These are phyloP conservation scores for Kuraishia hungarica DNA, from an alignment of 805 yeast species.

Conservation along the genomic window DNA sequence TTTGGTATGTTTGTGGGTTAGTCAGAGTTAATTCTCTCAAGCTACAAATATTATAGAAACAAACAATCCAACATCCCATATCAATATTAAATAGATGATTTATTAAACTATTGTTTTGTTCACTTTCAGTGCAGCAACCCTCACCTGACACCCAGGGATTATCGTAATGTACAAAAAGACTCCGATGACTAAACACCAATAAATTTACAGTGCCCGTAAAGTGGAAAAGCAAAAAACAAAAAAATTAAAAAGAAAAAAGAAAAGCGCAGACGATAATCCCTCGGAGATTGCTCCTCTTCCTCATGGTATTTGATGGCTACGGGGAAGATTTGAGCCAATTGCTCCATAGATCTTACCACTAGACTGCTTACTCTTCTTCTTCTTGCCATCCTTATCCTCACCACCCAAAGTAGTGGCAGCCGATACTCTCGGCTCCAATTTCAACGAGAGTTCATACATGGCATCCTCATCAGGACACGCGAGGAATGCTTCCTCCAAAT, in stretches of 20 bases:
- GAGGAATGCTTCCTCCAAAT: slow-evolving; percentile 41
- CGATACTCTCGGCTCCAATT: slow-evolving; percentile 64
- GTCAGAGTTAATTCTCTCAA: too few species aligned
- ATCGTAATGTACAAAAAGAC: neutral
- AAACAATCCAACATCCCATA: too few species aligned
- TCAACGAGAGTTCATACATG: slow-evolving; percentile 67
- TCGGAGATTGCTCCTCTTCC: too few species aligned
- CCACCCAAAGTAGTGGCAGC: slow-evolving; percentile 8
- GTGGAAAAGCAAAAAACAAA: neutral
- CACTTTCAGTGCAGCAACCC: neutral
- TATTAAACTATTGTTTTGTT: too few species aligned
- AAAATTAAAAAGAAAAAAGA: too few species aligned
- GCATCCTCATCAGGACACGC: slow-evolving; percentile 69
- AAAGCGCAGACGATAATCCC: too few species aligned
- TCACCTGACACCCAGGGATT: neutral
- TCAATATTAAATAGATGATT: too few species aligned
- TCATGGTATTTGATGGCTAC: neutral
- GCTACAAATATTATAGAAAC: too few species aligned
- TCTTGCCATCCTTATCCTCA: neutral
- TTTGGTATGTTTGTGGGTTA: too few species aligned
- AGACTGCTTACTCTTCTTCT: slow-evolving; percentile 3
- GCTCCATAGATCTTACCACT: neutral
- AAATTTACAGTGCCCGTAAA: neutral
- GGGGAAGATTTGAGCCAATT: too few species aligned
- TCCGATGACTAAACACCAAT: neutral